Percentiles rank a stretch among this genome's conserved stretches.
These are phyloP conservation scores for Phytophthora niederhauseri DNA, from an alignment of 352 stramenopile genomes.

Conservation along the genomic window DNA sequence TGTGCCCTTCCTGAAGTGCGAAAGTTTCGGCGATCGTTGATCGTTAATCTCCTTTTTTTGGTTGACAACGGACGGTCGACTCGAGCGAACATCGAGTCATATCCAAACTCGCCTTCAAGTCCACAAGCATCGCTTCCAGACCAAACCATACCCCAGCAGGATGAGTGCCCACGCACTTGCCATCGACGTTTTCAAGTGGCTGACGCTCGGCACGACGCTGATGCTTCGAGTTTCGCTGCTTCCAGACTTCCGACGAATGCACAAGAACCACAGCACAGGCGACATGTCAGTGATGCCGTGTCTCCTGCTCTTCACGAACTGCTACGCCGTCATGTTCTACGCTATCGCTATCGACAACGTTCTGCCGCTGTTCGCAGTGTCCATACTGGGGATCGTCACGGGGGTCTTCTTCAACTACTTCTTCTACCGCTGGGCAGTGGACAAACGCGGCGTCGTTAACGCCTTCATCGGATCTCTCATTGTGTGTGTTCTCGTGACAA, in stretches of 20 bases:
- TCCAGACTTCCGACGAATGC: slow-evolving; percentile 41
- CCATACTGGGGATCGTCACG: slow-evolving; percentile 32
- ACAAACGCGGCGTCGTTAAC: slow-evolving; percentile 34
- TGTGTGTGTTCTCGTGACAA: slow-evolving; percentile 38
- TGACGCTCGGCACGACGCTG: slow-evolving; percentile 49
- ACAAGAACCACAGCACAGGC: slow-evolving; percentile 36
- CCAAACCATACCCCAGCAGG: neutral
- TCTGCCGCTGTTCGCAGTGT: slow-evolving; percentile 42
- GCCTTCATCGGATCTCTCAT: slow-evolving; percentile 22
- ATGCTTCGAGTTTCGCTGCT: slow-evolving; percentile 51
- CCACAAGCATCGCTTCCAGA: neutral
- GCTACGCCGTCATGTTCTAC: slow-evolving; percentile 39
- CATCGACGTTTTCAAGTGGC: slow-evolving; percentile 30
- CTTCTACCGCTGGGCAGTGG: slow-evolving; percentile 43
- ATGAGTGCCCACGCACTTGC: slow-evolving; percentile 1
- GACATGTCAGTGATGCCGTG: slow-evolving; percentile 39
- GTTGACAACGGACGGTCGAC: neutral
- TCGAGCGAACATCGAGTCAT: neutral
- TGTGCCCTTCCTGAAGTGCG: neutral
- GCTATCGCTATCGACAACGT: slow-evolving; percentile 39
- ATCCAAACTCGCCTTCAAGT: neutral
- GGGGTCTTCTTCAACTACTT: slow-evolving; percentile 38
- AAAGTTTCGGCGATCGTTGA: neutral
- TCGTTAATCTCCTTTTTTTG: neutral
- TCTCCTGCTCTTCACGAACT: slow-evolving; percentile 33